Base-by-base conservation (phyloP, 129 eudicot genomes). In the Pseudognaphalium luteoalbum region DNA sequence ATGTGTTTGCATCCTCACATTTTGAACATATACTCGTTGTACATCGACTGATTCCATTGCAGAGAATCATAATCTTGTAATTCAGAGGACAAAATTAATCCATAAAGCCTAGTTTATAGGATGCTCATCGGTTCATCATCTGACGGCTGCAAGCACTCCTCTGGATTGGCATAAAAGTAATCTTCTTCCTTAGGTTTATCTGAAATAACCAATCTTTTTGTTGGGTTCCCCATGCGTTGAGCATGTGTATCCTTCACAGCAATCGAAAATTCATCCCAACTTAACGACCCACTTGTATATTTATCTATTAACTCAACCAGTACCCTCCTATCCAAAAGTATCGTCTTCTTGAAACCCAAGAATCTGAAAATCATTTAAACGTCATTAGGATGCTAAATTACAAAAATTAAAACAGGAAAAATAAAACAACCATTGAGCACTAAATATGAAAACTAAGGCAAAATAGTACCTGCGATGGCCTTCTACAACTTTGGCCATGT, bases 401-500 rank as follows among this genome's bases (percentile, higher is more conserved):
- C 7, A 59, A 41, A 60, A 41, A 1, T 21, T 29, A 17, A 11
- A 37, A 74, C 0, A 2, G 7, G 2, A 5, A 2, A 42, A 10
- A 75, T 15, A 9, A 41, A 0, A 11, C 32, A 20, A 66, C 6
- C 21, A 65, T 14, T 0, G 7, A 42, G 52, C 29, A 68, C 25
- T 41, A 35, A 32, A 16, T 73, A 37, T 19, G 11, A 64, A 78
- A 57, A 42, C 3, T 6, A 6, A 21, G 6, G 30, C 32, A 21
- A 41, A 60, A 42, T 12, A 2, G 63, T 81, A 95, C 99, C 99
- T 95, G 62, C 99, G 96, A 81, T 95, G 99, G 17, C 98, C 98
- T 83, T 91, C 98, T 22, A 94, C 98, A 66, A 94, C 97, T 91
- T 87, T 94, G 63, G 98, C 99, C 99, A 95, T 95, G 78, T 95